Conservation (phyloP, 78 protist genomes). For the Guillardia theta region DNA sequence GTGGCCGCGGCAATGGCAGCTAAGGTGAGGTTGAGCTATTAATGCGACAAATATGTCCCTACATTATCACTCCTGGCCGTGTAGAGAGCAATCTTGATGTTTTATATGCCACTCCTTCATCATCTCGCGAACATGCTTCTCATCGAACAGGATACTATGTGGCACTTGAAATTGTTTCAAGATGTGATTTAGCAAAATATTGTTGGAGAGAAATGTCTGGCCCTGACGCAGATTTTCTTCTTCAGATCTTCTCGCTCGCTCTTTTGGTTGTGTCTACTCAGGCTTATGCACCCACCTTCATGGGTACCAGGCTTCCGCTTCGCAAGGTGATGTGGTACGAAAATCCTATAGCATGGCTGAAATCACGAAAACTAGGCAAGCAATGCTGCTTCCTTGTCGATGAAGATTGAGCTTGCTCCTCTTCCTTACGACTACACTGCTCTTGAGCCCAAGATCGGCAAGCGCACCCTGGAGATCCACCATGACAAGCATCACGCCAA, state of each 20-base stretch:
- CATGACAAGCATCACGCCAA: slow-evolving; percentile 39
- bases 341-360: not conserved
- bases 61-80: no score
- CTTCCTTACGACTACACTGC: not conserved
- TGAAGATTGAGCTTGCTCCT: slow-evolving; percentile 2
- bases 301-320: not conserved
- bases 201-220: no score
- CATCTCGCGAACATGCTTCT: no score
- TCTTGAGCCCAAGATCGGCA: slow-evolving; percentile 15
- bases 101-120: no score
- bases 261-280: not conserved
- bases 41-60: no score
- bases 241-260: not conserved
- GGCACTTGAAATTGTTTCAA: no score
- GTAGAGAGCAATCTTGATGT: no score
- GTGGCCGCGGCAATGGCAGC: no score
- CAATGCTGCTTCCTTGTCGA: not conserved
- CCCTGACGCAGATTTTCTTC: no score
- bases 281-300: not conserved
- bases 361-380: not conserved
- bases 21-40: no score
- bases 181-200: no score
- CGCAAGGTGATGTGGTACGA: not conserved
- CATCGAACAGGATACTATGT: no score
- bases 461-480: not conserved